phyloP scores from a whole-genome alignment of 306 rosid genomes.

The Rosa chinensis region DNA sequence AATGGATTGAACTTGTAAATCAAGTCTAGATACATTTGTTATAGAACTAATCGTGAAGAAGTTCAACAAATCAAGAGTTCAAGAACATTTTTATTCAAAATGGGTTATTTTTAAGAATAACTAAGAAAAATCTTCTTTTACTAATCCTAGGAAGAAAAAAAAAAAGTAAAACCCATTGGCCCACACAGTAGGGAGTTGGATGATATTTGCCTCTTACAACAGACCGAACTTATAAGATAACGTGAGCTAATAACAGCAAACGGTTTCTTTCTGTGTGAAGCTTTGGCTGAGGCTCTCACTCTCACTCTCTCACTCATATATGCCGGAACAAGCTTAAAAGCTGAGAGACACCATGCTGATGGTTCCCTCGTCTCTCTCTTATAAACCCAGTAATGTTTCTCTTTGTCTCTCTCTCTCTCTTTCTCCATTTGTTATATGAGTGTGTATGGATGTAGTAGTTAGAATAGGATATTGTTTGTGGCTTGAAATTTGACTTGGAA shows the following conservation, averaged over 20 bases:
- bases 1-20: neutral
- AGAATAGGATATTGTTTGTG: neutral
- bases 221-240: conserved; percentile 27
- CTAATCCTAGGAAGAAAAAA: too few species aligned
- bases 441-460: neutral
- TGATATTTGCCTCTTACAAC: conserved; percentile 4
- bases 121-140: too few species aligned
- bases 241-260: neutral
- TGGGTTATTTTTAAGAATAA: too few species aligned
- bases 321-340: conserved; percentile 16
- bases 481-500: neutral
- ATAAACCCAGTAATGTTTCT: conserved; percentile 21
- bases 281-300: neutral
- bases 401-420: conserved; percentile 30
- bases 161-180: too few species aligned
- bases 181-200: neutral
- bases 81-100: too few species aligned
- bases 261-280: neutral
- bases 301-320: neutral
- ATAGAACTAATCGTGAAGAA: neutral
- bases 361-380: conserved; percentile 33
- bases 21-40: neutral
- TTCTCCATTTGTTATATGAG: neutral
- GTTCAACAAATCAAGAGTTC: neutral
- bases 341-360: conserved; percentile 37